Evolutionary conservation across 83 land plant genomes (phyloP).

Genomic region (Picea abies): DNA sequence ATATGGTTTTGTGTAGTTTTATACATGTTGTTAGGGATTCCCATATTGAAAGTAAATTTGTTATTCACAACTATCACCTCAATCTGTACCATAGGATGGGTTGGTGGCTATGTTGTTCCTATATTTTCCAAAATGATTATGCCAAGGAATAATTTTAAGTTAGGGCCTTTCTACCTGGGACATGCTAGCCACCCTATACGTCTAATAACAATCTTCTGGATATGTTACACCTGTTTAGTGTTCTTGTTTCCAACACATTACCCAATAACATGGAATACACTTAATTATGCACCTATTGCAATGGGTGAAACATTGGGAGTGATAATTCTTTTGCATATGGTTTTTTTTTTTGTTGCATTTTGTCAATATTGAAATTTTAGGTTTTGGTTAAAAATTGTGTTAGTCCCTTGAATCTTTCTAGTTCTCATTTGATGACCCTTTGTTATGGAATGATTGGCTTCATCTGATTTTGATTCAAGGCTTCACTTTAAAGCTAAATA

Average conservation of each 20-base stretch:
- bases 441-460: too few relatives aligned
- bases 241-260: conserved; percentile 81
- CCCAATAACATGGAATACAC: conserved; percentile 60
- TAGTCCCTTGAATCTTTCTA: too few relatives aligned
- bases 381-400: too few relatives aligned
- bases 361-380: too few relatives aligned
- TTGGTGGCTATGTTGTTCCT: conserved; percentile 94
- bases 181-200: conserved; percentile 70
- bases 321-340: conserved; percentile 81
- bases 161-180: conserved; percentile 82
- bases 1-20: conserved; percentile 81
- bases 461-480: too few relatives aligned
- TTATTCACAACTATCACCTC: conserved; percentile 94
- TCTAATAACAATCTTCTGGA: conserved; percentile 85
- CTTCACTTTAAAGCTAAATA: too few relatives aligned
- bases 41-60: conserved; percentile 73
- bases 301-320: conserved; percentile 50
- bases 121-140: conserved; percentile 89
- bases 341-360: neutral
- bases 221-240: conserved; percentile 79
- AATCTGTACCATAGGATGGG: conserved; percentile 90
- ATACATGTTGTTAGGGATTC: conserved; percentile 78
- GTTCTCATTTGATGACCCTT: too few relatives aligned
- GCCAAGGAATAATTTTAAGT: conserved; percentile 53
- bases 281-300: conserved; percentile 87